Conservation (phyloP, 225 moss, liverwort and hornwort genomes). For the Polytrichum commune region DNA sequence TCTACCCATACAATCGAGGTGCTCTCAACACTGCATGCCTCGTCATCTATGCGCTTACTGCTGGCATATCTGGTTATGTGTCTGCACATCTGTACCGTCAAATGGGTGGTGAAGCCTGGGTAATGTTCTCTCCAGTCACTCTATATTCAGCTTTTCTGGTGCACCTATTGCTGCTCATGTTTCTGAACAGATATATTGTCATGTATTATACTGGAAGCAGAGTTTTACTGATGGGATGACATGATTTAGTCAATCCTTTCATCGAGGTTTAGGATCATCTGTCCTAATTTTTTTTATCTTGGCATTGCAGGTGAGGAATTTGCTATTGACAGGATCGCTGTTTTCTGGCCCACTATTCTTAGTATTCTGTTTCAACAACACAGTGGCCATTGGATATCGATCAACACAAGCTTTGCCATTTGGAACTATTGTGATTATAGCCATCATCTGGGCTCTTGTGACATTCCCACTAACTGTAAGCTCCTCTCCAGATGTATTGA, state of each 20-base stretch:
- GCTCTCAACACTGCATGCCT: slow-evolving; percentile 98
- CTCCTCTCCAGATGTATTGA: neutral
- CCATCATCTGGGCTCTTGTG: slow-evolving; percentile 93
- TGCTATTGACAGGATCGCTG: slow-evolving; percentile 79
- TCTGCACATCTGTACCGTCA: slow-evolving; percentile 94
- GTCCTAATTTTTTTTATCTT: neutral
- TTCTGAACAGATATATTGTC: too few relatives aligned
- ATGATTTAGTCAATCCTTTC: too few relatives aligned
- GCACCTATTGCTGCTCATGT: too few relatives aligned
- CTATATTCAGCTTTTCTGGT: too few relatives aligned
- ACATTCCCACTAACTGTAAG: slow-evolving; percentile 98
- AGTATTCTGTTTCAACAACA: slow-evolving; percentile 98
- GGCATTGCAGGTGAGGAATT: slow-evolving; percentile 77
- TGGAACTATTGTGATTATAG: slow-evolving; percentile 93
- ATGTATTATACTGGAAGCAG: too few relatives aligned
- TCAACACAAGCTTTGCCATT: slow-evolving; percentile 92
- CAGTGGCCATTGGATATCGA: slow-evolving; percentile 90
- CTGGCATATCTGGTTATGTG: slow-evolving; percentile 91
- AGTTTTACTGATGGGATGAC: too few relatives aligned
- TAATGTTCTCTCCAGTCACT: slow-evolving; percentile 17
- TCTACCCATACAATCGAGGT: slow-evolving; percentile 96
- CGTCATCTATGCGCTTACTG: slow-evolving; percentile 95
- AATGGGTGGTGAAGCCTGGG: slow-evolving; percentile 96
- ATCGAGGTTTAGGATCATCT: neutral
- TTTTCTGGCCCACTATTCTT: slow-evolving; percentile 93